Conservation (phyloP, 805 yeast species). For the Lipomyces yamadae region DNA sequence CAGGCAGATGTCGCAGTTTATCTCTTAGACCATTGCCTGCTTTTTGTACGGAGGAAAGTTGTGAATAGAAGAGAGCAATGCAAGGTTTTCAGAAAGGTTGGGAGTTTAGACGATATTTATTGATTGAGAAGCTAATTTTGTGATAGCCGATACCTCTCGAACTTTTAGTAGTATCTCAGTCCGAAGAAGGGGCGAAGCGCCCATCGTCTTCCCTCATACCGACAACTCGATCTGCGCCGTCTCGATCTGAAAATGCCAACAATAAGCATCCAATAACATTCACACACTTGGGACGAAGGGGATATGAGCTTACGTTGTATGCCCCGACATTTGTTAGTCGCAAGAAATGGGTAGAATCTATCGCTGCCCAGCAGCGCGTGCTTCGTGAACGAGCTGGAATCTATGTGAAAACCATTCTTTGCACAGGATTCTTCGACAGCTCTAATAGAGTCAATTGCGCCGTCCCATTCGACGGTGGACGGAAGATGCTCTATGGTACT, state of each 20-base stretch:
- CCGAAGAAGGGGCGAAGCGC: conserved; percentile 67
- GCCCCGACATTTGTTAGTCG: conserved; percentile 59
- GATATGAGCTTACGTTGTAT: conserved; percentile 51
- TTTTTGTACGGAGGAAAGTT: conserved; percentile 82
- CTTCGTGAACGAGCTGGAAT: conserved; percentile 75
- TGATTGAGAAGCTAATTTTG: background rate
- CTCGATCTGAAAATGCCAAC: conserved; percentile 24
- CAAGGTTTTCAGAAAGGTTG: conserved; percentile 76
- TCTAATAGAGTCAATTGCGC: conserved; percentile 84
- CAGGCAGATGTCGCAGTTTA: conserved; percentile 85
- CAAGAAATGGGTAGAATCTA: conserved; percentile 77
- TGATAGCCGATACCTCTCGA: conserved; percentile 47
- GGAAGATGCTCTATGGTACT: conserved; percentile 87
- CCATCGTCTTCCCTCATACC: conserved; percentile 43
- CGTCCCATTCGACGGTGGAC: conserved; percentile 92
- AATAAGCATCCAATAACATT: conserved; percentile 53
- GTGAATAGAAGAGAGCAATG: conserved; percentile 90
- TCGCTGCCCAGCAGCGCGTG: conserved; percentile 77
- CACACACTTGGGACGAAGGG: conserved; percentile 57
- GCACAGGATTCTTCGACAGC: conserved; percentile 74
- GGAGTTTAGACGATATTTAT: background rate
- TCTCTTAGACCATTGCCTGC: conserved; percentile 82
- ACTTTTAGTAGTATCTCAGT: conserved; percentile 55
- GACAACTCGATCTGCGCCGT: conserved; percentile 39
- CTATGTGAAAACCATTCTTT: conserved; percentile 74